These are phyloP conservation scores for Leccinum subspadiceum DNA, from an alignment of 1,284 basidiomycete species.

Conservation along the genomic window DNA sequence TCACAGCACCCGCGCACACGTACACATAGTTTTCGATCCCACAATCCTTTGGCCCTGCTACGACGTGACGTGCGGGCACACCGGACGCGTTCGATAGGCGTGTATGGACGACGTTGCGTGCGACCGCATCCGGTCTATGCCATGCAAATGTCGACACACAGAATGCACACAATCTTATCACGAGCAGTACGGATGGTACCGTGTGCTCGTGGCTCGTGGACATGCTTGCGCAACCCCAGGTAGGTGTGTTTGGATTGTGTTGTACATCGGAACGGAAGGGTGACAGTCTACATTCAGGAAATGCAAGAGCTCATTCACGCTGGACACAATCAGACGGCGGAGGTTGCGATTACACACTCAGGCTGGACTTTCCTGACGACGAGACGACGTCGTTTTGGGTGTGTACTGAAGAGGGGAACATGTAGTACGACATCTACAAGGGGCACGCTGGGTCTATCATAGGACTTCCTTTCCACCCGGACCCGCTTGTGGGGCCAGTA, in stretches of 20 bases:
- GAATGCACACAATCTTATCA: conserved; percentile 96
- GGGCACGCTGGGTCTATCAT: conserved; percentile 93
- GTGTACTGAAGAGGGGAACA: conserved; percentile 95
- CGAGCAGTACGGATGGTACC: conserved; percentile 93
- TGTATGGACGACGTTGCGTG: too few species aligned
- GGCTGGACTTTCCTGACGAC: conserved; percentile 87
- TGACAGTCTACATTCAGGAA: conserved; percentile 57
- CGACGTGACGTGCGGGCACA: too few species aligned
- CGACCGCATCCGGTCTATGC: conserved; percentile 83
- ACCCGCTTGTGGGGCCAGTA: conserved; percentile 83
- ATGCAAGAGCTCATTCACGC: conserved; percentile 83
- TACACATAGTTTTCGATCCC: too few species aligned
- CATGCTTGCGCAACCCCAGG: conserved; percentile 97
- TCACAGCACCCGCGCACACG: too few species aligned
- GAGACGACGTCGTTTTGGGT: conserved; percentile 96
- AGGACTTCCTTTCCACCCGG: conserved; percentile 83
- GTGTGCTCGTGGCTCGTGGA: conserved; percentile 98
- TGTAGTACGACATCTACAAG: conserved; percentile 90
- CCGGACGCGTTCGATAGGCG: too few species aligned
- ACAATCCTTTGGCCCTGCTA: too few species aligned
- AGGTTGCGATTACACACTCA: conserved; percentile 83
- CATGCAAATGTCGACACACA: conserved; percentile 97
- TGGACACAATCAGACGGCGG: conserved; percentile 91
- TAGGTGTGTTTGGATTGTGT: conserved; percentile 30
- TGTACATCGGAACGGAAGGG: neutral